phyloP scores from a whole-genome alignment of 1,139 yeast species.

The Debaryomyces psychrophilus region DNA sequence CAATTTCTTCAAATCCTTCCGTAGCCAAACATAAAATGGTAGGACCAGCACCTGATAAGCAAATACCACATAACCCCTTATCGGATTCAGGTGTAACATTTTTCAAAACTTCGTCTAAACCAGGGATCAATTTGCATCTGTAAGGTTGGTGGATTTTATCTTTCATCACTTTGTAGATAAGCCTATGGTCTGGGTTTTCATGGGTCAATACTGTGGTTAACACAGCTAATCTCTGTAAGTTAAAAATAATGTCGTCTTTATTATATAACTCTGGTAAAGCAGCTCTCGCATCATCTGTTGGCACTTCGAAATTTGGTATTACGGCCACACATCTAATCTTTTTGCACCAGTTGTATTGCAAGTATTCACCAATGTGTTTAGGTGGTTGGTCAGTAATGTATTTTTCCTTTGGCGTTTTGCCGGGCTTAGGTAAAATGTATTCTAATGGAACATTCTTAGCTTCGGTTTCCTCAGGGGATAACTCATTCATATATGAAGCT shows the following conservation, averaged over 20 bases:
- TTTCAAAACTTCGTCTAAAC: constrained; percentile 78
- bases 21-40: constrained; percentile 94
- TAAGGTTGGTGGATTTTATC: constrained; percentile 96
- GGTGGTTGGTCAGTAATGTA: constrained; percentile 60
- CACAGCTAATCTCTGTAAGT: constrained; percentile 58
- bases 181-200: constrained; percentile 76
- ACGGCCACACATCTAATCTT: constrained; percentile 86
- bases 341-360: constrained; percentile 80
- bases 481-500: constrained; percentile 87
- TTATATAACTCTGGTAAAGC: constrained; percentile 82
- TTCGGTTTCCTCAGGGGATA: constrained; percentile 67
- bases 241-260: constrained; percentile 85
- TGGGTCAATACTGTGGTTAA: constrained; percentile 77
- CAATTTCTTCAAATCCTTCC: constrained; percentile 81
- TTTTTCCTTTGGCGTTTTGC: constrained; percentile 60
- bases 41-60: constrained; percentile 98
- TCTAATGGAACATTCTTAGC: constrained; percentile 82
- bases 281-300: constrained; percentile 87
- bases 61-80: constrained; percentile 88
- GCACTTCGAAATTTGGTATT: constrained; percentile 91
- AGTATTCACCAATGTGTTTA: constrained; percentile 82
- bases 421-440: constrained; percentile 77
- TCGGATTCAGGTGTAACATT: constrained; percentile 80
- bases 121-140: constrained; percentile 88
- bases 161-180: constrained; percentile 94